These are phyloP conservation scores for Neotropicomus parvogracilis DNA, from an alignment of 1,284 basidiomycete genomes.

Conservation along the genomic window DNA sequence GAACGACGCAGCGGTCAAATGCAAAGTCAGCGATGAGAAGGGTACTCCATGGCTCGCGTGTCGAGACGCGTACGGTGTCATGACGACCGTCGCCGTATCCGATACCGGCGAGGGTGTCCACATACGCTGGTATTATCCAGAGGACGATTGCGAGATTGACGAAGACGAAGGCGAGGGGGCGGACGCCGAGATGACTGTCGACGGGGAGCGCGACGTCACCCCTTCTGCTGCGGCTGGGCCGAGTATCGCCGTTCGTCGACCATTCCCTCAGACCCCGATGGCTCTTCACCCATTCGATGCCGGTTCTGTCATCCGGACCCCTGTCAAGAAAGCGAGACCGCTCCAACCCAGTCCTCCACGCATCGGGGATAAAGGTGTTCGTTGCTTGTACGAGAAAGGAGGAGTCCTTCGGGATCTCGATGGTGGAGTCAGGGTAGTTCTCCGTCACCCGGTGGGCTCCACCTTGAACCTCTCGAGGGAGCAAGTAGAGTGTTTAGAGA, in stretches of 20 bases:
- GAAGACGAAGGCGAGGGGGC: conserved; percentile 1
- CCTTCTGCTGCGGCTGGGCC: conserved; percentile 2
- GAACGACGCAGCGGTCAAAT: not conserved
- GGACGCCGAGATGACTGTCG: conserved; percentile 12
- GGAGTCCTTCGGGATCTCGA: conserved; percentile 17
- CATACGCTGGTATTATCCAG: conserved; percentile 20
- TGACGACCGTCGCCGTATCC: conserved; percentile 18
- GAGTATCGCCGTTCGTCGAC: not conserved
- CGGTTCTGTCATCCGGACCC: conserved; percentile 31
- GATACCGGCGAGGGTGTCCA: conserved; percentile 23
- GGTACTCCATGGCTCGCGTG: conserved; percentile 21
- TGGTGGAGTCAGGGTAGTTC: conserved; percentile 18
- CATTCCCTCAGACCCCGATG: conserved; percentile 28
- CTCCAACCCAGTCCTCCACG: conserved; percentile 28
- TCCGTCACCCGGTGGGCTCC: conserved; percentile 22
- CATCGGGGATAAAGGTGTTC: conserved; percentile 28
- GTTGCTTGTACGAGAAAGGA: conserved; percentile 21
- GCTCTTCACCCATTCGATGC: conserved; percentile 21
- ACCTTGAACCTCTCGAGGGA: conserved; percentile 23
- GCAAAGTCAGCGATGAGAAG: not conserved
- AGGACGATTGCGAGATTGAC: conserved; percentile 5
- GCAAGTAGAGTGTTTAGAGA: conserved; percentile 24
- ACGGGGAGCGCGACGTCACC: conserved; percentile 19
- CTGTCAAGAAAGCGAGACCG: conserved; percentile 28
- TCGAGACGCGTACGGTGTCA: conserved; percentile 12